Conservation (phyloP, 371 early-diverging fungal genomes). For the Haplosporangium sp. region DNA sequence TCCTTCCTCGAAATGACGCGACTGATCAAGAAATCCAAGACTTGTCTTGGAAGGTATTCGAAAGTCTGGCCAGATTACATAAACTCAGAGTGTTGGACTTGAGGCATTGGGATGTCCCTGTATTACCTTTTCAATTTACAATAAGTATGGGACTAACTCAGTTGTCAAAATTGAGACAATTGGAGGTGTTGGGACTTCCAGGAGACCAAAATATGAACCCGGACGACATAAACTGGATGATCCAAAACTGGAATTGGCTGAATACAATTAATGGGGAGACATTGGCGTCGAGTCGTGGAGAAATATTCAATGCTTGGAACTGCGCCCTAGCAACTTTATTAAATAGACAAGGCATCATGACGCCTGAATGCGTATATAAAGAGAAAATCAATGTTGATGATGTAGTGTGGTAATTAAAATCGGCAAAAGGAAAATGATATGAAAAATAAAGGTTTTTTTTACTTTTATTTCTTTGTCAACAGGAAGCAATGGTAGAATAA, state of each 20-base stretch:
- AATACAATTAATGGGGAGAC: not conserved
- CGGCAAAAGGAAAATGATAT: not conserved
- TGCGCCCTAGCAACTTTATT: not conserved
- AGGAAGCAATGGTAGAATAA: not conserved
- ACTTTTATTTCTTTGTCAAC: not conserved
- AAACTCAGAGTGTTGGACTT: not conserved
- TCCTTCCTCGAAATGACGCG: too few species aligned
- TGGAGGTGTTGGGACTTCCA: not conserved
- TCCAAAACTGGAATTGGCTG: not conserved
- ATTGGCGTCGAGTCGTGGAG: too few species aligned
- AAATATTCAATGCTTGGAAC: not conserved
- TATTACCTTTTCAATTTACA: not conserved
- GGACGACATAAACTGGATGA: not conserved
- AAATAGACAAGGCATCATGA: not conserved
- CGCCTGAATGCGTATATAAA: not conserved
- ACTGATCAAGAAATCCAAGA: too few species aligned
- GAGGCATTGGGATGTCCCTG: not conserved
- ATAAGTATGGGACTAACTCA: not conserved
- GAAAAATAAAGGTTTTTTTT: not conserved
- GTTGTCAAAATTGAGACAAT: not conserved
- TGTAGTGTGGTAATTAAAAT: not conserved
- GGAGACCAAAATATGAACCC: not conserved
- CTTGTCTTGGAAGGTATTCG: not conserved
- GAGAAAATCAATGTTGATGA: not conserved
- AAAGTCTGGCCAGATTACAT: not conserved